A percentile compares a stretch with the other conserved stretches of the same genome.
phyloP scores from a whole-genome alignment of 2,329 filamentous ascomycete genomes.

The Tolypocladium album region DNA sequence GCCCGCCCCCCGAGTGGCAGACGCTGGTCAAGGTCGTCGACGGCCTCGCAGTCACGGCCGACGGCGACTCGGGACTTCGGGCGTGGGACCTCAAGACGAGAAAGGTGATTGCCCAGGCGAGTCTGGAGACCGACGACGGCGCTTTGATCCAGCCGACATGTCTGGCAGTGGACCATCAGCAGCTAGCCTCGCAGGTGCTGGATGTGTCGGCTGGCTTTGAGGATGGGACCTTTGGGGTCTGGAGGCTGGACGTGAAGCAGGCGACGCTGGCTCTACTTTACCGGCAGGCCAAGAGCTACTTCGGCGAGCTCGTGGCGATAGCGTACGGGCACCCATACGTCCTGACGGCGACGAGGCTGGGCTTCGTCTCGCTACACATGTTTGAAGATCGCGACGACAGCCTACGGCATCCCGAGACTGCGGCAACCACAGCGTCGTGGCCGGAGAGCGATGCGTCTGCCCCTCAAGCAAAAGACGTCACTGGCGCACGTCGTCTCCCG shows the following conservation, averaged over 20 bases:
- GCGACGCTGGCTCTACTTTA: constrained; percentile 39
- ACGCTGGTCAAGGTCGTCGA: constrained; percentile 71
- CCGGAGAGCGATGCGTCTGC: constrained; percentile 1
- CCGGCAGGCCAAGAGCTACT: constrained; percentile 48
- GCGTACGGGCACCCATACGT: constrained; percentile 68
- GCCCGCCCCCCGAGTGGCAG: constrained; percentile 22
- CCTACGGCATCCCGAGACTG: background rate
- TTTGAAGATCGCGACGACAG: constrained; percentile 29
- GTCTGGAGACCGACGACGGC: constrained; percentile 17
- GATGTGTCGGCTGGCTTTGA: constrained; percentile 59
- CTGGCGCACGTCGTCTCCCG: constrained; percentile 5
- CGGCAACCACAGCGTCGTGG: too few species aligned
- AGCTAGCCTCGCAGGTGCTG: constrained; percentile 30
- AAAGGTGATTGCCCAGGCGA: constrained; percentile 42
- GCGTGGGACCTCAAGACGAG: constrained; percentile 66
- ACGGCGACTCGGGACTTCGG: constrained; percentile 57
- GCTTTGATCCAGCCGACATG: constrained; percentile 41
- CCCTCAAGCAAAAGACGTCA: background rate
- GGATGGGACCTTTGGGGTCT: constrained; percentile 63
- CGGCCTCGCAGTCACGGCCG: constrained; percentile 68
- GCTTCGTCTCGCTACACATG: constrained; percentile 66
- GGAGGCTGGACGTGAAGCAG: constrained; percentile 41
- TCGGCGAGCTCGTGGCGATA: constrained; percentile 57
- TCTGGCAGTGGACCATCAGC: constrained; percentile 52
- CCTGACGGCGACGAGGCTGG: constrained; percentile 64